Evolutionary conservation across 83 land plant genomes (phyloP), one percentile per base, ranked within the genome.

Genomic region (Diphasiastrum complanatum): DNA sequence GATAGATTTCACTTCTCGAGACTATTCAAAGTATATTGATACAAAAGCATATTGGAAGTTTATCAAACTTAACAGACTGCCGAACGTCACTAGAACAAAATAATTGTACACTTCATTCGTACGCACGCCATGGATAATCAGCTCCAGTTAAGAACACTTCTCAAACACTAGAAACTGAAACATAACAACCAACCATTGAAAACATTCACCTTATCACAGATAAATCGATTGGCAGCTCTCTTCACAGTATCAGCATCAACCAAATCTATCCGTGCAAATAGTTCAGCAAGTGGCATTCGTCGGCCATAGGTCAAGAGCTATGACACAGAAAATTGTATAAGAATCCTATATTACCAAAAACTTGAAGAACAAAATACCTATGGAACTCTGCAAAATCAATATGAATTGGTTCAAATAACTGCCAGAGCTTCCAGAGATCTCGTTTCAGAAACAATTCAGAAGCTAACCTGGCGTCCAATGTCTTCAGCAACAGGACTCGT

Each of bases 231-330:
- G 3, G 87, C 97, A 61, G 87, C 97, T 47, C 97, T 79, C 72
- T 87, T 91, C n/a, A 91, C 63, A 1, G 95, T 84, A 55, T 78
- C 84, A 45, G 84, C 90, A 73, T 84, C 86, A 47, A 91, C 93
- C 33, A 86, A 82, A 71, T 91, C 97, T 49, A 91, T 91, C 56
- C 97, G 78, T 5, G 97, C 97, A 81, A 91, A 91, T 26, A 87
- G 51, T 57, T 91, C 97, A 19, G 90, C 76, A 51, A 74, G 64
- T 35, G 97, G 97, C 35, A 91, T 76, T 75, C 97, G 80, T 16
- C 97, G 83, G 19, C 97, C 95, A 67, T 91, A 91, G n/a, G 87
- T 87, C 31, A 91, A 78, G 30, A 91, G 68, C 97, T 91, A 83
- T 64, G 31, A 68, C 18, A 24, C 32, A 31, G 22, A 52, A 16